Base-by-base conservation (phyloP, 106 monocot genomes). In the Allium fistulosum region DNA sequence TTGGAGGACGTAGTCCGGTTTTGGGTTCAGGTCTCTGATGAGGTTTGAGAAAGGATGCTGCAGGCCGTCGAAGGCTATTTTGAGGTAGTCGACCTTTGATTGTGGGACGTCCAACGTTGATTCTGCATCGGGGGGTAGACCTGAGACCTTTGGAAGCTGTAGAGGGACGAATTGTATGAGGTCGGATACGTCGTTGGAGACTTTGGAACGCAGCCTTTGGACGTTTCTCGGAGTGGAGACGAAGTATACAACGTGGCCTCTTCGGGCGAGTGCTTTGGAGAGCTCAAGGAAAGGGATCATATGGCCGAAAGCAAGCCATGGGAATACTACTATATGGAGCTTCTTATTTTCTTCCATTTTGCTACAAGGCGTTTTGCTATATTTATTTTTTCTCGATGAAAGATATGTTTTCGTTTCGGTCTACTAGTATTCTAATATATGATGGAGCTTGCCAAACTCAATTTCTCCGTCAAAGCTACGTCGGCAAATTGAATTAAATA, bases 201-300 rank as follows among this genome's bases (percentile, higher is more conserved):
- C 13, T 55, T 15, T 55, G 53, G 83, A 76, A 37, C 37, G 37
- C 46, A 92, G 84, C 28, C 74, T 61, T 0, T 63, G 60, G 67
- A 83, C 45, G 83, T 88, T 93, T 46, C 70, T 75, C 1, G 93
- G 86, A 51, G 93, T 84, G 62, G 83, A 71, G 46, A 93, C 11
- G 80, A 76, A 76, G 76, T 80, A 76, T 66, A 88, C 62, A 11
- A 11, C 69, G 71, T 88, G 81, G 61, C 88, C 84, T 46, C 48
- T 67, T 8, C 14, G 46, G 26, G 88, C 88, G 59, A 88, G 12
- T 53, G 69, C 59, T 61, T 84, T 81, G 58, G 88, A 72, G 73
- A 88, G 78, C 81, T 88, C 81, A 7, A 81, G 65, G 71, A 73
- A 84, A 7, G 88, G 88, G 17, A 84, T 65, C 63, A 88, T 63